Base-by-base conservation (phyloP, 805 yeast species). In the Cyberlindnera lachancei region DNA sequence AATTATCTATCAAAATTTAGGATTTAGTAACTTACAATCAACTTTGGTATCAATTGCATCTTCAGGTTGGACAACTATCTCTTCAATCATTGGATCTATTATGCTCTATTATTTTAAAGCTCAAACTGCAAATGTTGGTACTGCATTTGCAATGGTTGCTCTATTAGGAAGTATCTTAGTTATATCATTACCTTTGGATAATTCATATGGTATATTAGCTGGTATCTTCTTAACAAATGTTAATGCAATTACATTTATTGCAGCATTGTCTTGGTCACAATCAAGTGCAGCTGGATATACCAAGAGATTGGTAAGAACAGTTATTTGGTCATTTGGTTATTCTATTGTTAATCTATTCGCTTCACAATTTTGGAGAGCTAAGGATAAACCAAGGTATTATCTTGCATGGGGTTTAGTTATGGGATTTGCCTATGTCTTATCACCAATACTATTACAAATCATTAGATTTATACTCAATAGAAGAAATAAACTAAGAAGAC, bases 31-130 rank as follows among this genome's bases (percentile, higher is more conserved):
- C 35, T 55, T 67, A 30, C 61, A 55, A 35, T 55, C 75, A 2
- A 68, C 73, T 3, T 51, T 72, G 32, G 72, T 71, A 4, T 51
- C 67, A 8, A 74, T 66, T 23, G 75, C 73, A 11, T 38, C 43
- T 5, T 29, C 41, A 5, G 45, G 44, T 2, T 41, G 38, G 36
- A 27, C 34, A 18, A 58, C 56, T 7, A 30, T 55, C 6, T 45
- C 50, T 23, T 46, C 59, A 34, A 39, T 63, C 1, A 21, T 57
- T 18, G 56, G 61, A 4, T 54, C 68, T 2, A 32, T 47, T n/a
- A 13, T 48, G 2, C 33, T 63, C 20, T 42, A 50, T 30, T 37
- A 36, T 22, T 42, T 47, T 30, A 59, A 58, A 4, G 45, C 56
- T 20, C 56, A 53, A 16, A 55, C 63, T 5, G 64, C 62, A 15